Percentiles rank a stretch among this genome's conserved stretches.
These are phyloP conservation scores for Evansstolkia leycettana DNA, from an alignment of 495 filamentous ascomycete species.

Conservation along the genomic window DNA sequence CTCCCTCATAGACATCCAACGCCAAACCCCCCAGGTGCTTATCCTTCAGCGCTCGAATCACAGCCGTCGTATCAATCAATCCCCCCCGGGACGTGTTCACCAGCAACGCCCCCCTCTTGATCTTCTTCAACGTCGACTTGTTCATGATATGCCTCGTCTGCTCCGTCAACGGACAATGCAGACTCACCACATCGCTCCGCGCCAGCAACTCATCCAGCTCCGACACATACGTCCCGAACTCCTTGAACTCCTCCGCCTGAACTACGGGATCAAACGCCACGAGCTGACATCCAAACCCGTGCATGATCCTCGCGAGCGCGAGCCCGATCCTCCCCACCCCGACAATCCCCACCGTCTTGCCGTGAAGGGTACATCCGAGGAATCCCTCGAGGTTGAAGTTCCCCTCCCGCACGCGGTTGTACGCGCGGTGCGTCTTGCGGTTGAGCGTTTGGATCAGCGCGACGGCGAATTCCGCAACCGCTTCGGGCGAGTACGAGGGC, in stretches of 20 bases:
- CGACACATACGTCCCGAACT: conserved; percentile 40
- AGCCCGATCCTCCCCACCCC: conserved; percentile 25
- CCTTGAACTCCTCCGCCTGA: conserved; percentile 26
- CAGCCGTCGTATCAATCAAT: conserved; percentile 44
- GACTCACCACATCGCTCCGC: conserved; percentile 44
- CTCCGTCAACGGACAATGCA: conserved; percentile 55
- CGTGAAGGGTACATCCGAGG: conserved; percentile 45
- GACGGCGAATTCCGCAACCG: conserved; percentile 61
- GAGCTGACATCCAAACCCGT: conserved; percentile 50
- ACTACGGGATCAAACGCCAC: conserved; percentile 46
- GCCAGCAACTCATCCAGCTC: conserved; percentile 43
- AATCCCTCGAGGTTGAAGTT: conserved; percentile 58
- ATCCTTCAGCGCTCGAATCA: conserved; percentile 49
- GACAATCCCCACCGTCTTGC: conserved; percentile 40
- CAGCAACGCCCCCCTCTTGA: conserved; percentile 49
- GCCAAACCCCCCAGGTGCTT: conserved; percentile 56
- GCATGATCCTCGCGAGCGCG: conserved; percentile 30
- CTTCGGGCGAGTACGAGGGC: conserved; percentile 57
- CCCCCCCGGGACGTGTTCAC: conserved; percentile 57
- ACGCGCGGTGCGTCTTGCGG: conserved; percentile 58
- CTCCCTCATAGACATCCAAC: conserved; percentile 78
- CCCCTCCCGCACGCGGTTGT: conserved; percentile 59
- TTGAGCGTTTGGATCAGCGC: conserved; percentile 58
- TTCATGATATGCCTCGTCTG: conserved; percentile 50
- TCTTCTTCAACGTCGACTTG: conserved; percentile 32